phyloP scores from a whole-genome alignment of 441 rosid genomes.

The Aleurites moluccanus region DNA sequence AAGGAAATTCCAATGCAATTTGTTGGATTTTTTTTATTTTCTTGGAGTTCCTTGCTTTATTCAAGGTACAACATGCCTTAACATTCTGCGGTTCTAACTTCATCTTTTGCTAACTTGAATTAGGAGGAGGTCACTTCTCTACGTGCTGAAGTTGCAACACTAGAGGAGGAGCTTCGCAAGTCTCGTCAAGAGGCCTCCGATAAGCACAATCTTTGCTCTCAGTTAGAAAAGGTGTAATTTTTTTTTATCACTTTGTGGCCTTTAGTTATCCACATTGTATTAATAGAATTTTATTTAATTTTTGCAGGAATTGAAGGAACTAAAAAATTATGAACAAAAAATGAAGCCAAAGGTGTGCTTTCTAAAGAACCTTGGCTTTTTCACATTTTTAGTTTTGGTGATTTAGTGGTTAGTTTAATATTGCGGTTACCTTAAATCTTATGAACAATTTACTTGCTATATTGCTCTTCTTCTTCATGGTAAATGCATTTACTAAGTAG shows the following conservation, averaged over 20 bases:
- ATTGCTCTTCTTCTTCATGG: neutral
- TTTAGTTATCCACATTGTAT: slow-evolving; percentile 12
- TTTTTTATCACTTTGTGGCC: slow-evolving; percentile 17
- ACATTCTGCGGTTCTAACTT: slow-evolving; percentile 11
- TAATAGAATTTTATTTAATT: slow-evolving; percentile 24
- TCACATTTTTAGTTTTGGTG: slow-evolving; percentile 1
- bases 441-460: neutral
- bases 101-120: slow-evolving; percentile 24
- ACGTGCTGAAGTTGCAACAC: slow-evolving; percentile 55
- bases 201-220: slow-evolving; percentile 48
- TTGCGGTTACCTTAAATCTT: neutral
- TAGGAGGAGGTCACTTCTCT: slow-evolving; percentile 77
- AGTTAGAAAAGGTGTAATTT: slow-evolving; percentile 70
- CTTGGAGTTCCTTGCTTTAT: slow-evolving; percentile 4
- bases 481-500: neutral
- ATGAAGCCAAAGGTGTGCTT: slow-evolving; percentile 83
- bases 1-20: neutral
- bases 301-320: slow-evolving; percentile 80
- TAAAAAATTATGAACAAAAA: slow-evolving; percentile 80
- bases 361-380: slow-evolving; percentile 6
- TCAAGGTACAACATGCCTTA: neutral
- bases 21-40: slow-evolving; percentile 4
- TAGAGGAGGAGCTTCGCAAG: slow-evolving; percentile 86
- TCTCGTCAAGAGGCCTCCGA: slow-evolving; percentile 71
- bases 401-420: slow-evolving; percentile 1